Percentiles rank a stretch among this genome's conserved stretches.
These are phyloP conservation scores for Tolypocladium inflatum DNA, from an alignment of 2,329 filamentous ascomycete genomes.

Conservation along the genomic window DNA sequence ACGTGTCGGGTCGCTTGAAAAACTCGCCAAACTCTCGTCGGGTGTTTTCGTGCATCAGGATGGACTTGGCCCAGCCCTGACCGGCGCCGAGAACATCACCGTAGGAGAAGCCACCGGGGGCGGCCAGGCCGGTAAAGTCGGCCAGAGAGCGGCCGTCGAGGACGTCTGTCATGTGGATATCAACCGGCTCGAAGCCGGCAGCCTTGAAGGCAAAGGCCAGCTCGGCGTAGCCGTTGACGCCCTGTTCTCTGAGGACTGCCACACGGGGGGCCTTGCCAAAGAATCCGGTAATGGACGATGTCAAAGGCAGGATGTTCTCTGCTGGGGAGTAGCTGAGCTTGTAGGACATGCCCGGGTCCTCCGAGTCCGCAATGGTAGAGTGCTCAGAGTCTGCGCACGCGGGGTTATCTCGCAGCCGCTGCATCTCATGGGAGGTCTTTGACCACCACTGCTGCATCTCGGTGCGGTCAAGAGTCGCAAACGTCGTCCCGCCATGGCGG, in stretches of 20 bases:
- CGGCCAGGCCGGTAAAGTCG: slow-evolving; percentile 79
- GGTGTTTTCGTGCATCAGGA: slow-evolving; percentile 71
- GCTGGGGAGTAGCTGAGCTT: slow-evolving; percentile 71
- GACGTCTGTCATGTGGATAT: slow-evolving; percentile 96
- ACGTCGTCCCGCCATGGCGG: slow-evolving; percentile 56
- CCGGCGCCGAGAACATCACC: slow-evolving; percentile 82
- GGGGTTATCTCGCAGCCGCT: slow-evolving; percentile 81
- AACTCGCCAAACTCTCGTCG: slow-evolving; percentile 73
- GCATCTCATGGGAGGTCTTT: slow-evolving; percentile 82
- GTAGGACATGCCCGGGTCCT: slow-evolving; percentile 77
- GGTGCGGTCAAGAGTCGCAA: slow-evolving; percentile 61
- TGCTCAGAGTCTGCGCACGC: slow-evolving; percentile 79
- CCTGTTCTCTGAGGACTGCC: slow-evolving; percentile 89
- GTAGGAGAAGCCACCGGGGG: slow-evolving; percentile 96
- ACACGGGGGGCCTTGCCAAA: slow-evolving; percentile 61
- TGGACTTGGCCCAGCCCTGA: slow-evolving; percentile 90
- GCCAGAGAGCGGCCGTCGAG: slow-evolving; percentile 69
- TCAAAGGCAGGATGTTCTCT: slow-evolving; percentile 61
- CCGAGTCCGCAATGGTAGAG: slow-evolving; percentile 60
- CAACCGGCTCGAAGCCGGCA: slow-evolving; percentile 83
- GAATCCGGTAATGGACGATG: slow-evolving; percentile 33
- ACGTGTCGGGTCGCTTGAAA: slow-evolving; percentile 83
- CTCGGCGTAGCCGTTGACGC: slow-evolving; percentile 91
- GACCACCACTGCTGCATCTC: slow-evolving; percentile 84
- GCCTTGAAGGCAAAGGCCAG: slow-evolving; percentile 94